A percentile compares a stretch with the other conserved stretches of the same genome.
phyloP scores from a whole-genome alignment of 371 early-diverging fungal genomes.

The Zancudomyces culisetae region DNA sequence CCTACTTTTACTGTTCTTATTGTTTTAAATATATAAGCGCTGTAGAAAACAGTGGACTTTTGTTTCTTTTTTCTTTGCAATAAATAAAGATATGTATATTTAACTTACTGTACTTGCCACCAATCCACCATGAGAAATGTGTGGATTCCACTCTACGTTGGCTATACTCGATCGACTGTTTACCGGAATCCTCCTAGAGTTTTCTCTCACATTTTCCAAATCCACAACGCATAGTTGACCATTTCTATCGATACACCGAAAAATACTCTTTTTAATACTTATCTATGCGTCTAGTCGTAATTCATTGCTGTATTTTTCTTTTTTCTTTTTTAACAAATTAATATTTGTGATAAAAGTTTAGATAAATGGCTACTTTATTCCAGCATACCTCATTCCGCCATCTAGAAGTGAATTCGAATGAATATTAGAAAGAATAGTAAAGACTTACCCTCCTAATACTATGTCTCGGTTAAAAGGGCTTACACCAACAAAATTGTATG shows the following conservation, averaged over 20 bases:
- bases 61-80: no score
- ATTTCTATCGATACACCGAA: neutral
- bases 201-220: neutral
- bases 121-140: neutral
- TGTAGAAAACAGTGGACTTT: no score
- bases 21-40: no score
- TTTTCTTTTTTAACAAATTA: neutral
- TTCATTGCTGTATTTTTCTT: neutral
- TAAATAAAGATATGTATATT: no score
- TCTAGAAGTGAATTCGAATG: neutral
- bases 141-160: slow-evolving; percentile 4
- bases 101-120: slow-evolving; percentile 2
- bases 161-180: slow-evolving; percentile 2
- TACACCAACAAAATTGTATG: neutral
- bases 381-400: neutral
- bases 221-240: neutral
- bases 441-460: neutral
- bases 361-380: no score
- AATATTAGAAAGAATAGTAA: neutral
- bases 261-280: neutral
- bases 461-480: neutral
- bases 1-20: no score
- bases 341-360: neutral
- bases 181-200: neutral
- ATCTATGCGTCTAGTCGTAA: neutral